Base-by-base conservation (phyloP, 805 yeast genomes). In the Metschnikowia lochheadii region DNA sequence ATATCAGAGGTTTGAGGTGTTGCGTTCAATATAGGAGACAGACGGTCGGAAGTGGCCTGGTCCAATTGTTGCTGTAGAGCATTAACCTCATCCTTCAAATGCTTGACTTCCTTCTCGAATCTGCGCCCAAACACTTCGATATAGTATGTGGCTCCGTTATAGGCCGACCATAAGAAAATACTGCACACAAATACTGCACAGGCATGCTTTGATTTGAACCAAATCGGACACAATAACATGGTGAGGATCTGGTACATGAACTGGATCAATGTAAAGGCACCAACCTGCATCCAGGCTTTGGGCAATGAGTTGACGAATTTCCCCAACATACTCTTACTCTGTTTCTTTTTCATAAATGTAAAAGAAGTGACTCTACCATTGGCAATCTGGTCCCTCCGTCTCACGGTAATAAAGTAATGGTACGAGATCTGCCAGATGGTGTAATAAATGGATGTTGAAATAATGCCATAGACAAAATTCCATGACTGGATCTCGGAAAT, bases 91-190 rank as follows among this genome's bases (percentile, higher is more conserved):
- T 66, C 65, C 65, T 83, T 86, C 61, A 92, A 72, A 59, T 81
- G 80, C 23, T 73, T 68, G 21, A 92, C 90, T 65, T 94, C 97
- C 60, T 85, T 88, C 62, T 90, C 96, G 62, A 90, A 84, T 56
- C 91, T 80, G 64, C 84, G 86, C 18, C 98, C 98, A 68, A 90
- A 94, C 46, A 85, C 85, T 61, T 92, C 98, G 50, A 94, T 78
- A 65, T 92, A 92, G 64, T 89, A 92, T 0, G 96, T 89, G 2
- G 98, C 99, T 29, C 99, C 99, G 57, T 94, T 91, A 65, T 85
- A 89, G 39, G 90, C 76, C 1, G 98, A 95, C 65, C 81, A 78
- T 42, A 83, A 65, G 58, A 91, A 90, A n/a, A 92, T 88, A 46
- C 79, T 75, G 1, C 81, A 68, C 55, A 92, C 76, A 62, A 90